Evolutionary conservation across 1,139 yeast species (phyloP).

Genomic region (Nakaseomyces sp.): DNA sequence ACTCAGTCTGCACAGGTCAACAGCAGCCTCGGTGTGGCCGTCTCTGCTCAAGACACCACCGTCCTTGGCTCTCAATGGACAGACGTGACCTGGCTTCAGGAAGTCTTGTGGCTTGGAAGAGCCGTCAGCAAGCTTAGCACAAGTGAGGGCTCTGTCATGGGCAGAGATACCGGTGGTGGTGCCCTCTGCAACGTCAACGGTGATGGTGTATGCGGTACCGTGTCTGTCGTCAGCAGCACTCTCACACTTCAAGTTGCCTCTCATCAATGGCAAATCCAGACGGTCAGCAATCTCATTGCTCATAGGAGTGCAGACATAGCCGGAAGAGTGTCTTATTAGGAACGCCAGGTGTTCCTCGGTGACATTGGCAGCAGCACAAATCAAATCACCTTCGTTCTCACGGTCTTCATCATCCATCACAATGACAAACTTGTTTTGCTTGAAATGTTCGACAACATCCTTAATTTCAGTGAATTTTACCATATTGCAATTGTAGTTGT

Average conservation of each 20-base stretch:
- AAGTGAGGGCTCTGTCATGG: slow-evolving; percentile 83
- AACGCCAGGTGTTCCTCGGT: slow-evolving; percentile 92
- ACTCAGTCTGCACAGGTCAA: slow-evolving; percentile 70
- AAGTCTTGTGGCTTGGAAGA: slow-evolving; percentile 52
- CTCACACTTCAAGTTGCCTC: slow-evolving; percentile 33
- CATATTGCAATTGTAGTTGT: background rate
- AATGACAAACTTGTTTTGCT: slow-evolving; percentile 78
- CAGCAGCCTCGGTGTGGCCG: slow-evolving; percentile 99
- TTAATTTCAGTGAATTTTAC: slow-evolving; percentile 47
- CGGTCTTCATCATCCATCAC: slow-evolving; percentile 95
- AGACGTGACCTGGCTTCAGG: slow-evolving; percentile 85
- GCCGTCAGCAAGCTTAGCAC: slow-evolving; percentile 58
- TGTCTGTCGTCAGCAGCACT: slow-evolving; percentile 58
- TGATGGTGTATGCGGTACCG: slow-evolving; percentile 93
- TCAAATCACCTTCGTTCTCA: slow-evolving; percentile 96
- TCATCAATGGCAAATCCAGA: slow-evolving; percentile 75
- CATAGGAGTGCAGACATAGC: slow-evolving; percentile 90
- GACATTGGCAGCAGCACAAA: slow-evolving; percentile 75
- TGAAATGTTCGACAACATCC: slow-evolving; percentile 72
- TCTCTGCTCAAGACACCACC: slow-evolving; percentile 75
- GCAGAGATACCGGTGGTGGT: slow-evolving; percentile 99
- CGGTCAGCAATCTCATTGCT: slow-evolving; percentile 69
- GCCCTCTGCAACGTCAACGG: slow-evolving; percentile 75
- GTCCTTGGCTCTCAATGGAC: slow-evolving; percentile 85
- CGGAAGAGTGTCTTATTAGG: slow-evolving; percentile 78